Conservation (phyloP, 163 green algal genomes). For the Chlamydomonas reinhardtii region DNA sequence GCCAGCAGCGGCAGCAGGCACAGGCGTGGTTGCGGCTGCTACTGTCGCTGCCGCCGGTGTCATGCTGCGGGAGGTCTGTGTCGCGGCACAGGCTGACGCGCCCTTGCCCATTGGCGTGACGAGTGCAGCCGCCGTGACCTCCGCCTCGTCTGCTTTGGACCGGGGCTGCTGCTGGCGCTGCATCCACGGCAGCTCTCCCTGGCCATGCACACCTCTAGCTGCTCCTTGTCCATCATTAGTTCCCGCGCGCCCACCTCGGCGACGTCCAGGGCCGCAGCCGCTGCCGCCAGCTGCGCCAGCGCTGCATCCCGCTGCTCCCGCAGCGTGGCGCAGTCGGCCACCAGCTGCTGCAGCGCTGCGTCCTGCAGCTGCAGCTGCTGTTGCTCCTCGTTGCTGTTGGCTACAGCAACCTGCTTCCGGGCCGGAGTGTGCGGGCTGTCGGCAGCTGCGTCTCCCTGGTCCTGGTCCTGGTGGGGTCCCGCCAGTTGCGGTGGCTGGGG, state of each 20-base stretch:
- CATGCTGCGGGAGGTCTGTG: not conserved
- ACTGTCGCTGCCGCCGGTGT: too few species aligned
- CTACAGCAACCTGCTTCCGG: too few species aligned
- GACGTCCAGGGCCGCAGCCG: not conserved
- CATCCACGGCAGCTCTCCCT: not conserved
- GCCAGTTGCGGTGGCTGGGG: not conserved
- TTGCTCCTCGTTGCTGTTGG: not conserved
- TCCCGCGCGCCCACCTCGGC: not conserved
- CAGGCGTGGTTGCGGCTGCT: not conserved
- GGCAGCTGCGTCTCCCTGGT: too few species aligned
- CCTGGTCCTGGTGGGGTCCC: not conserved
- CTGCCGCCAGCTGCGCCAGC: constrained; percentile 7
- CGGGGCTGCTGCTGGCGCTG: not conserved
- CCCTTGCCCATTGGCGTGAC: not conserved
- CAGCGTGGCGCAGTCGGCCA: constrained; percentile 22
- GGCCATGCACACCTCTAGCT: not conserved
- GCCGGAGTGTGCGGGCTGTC: too few species aligned
- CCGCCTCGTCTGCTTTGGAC: not conserved
- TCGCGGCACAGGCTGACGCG: not conserved
- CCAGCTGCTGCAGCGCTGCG: constrained; percentile 14
- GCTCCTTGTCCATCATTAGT: not conserved
- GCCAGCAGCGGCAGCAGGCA: too few species aligned
- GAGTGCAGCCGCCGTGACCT: not conserved
- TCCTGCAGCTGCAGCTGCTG: constrained; percentile 16
- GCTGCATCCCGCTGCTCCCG: constrained; percentile 6